Conservation (phyloP, 495 filamentous ascomycete genomes). For the Bathelium albidoporum region DNA sequence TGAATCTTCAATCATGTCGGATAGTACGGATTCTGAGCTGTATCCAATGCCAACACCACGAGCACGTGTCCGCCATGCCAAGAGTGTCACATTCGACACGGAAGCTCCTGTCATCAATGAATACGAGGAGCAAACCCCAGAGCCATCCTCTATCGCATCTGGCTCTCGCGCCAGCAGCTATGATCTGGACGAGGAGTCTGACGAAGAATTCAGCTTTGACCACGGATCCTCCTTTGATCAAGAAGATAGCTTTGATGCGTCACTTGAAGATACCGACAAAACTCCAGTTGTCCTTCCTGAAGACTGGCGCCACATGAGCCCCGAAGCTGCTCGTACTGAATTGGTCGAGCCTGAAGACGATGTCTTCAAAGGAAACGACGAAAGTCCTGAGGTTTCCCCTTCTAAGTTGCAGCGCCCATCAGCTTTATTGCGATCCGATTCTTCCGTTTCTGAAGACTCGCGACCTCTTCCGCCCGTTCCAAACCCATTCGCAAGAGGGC, state of each 20-base stretch:
- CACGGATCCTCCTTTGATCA: constrained; percentile 54
- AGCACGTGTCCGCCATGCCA: constrained; percentile 66
- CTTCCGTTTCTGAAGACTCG: constrained; percentile 11
- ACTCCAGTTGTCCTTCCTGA: constrained; percentile 94
- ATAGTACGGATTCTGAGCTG: background rate
- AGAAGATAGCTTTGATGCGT: constrained; percentile 89
- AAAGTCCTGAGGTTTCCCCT: constrained; percentile 51
- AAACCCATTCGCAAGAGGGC: constrained; percentile 11
- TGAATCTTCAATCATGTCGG: background rate
- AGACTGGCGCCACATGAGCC: constrained; percentile 80
- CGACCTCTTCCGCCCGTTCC: constrained; percentile 32
- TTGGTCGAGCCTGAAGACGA: constrained; percentile 51
- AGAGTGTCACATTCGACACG: constrained; percentile 92
- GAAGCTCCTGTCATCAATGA: constrained; percentile 91
- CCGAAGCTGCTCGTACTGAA: constrained; percentile 42
- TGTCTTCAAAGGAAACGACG: constrained; percentile 57
- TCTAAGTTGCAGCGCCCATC: background rate
- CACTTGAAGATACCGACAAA: constrained; percentile 89
- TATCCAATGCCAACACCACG: constrained; percentile 34
- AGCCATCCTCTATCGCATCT: constrained; percentile 77
- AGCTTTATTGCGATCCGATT: background rate
- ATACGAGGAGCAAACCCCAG: constrained; percentile 95
- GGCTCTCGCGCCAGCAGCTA: constrained; percentile 85
- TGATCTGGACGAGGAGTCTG: constrained; percentile 61
- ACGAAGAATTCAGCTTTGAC: constrained; percentile 63